Conservation (phyloP, 2,329 filamentous ascomycete species). For the Trichothecium sympodiale region DNA sequence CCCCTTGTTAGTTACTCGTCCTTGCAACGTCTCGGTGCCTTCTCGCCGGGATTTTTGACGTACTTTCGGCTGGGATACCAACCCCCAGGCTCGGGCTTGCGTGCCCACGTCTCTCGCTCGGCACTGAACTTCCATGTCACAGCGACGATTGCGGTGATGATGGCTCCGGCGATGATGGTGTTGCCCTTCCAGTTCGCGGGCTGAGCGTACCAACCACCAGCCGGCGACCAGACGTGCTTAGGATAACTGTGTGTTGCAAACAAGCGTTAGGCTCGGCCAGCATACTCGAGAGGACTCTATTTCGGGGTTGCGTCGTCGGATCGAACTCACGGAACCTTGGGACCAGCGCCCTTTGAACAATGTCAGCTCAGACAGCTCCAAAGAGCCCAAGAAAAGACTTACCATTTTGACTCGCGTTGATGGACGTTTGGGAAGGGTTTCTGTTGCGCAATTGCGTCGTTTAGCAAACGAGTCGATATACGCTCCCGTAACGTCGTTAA, state of each 20-base stretch:
- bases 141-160: conserved; percentile 57
- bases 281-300: conserved; percentile 8
- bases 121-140: conserved; percentile 64
- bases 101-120: conserved; percentile 59
- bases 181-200: conserved; percentile 92
- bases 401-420: conserved; percentile 43
- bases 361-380: conserved; percentile 23
- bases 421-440: conserved; percentile 16
- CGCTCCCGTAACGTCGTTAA: neutral
- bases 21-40: conserved; percentile 1
- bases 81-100: conserved; percentile 63
- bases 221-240: conserved; percentile 98
- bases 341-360: conserved; percentile 62
- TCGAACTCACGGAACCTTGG: conserved; percentile 43
- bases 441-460: conserved; percentile 18
- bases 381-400: conserved; percentile 11
- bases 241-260: conserved; percentile 55
- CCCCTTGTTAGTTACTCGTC: conserved; percentile 10
- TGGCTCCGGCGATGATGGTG: conserved; percentile 63
- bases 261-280: neutral
- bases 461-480: neutral
- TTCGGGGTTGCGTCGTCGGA: conserved; percentile 7
- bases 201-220: conserved; percentile 95
- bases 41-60: conserved; percentile 21
- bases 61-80: conserved; percentile 83